Base-by-base conservation (phyloP, 495 filamentous ascomycete genomes). In the Aspergillus asperescens region DNA sequence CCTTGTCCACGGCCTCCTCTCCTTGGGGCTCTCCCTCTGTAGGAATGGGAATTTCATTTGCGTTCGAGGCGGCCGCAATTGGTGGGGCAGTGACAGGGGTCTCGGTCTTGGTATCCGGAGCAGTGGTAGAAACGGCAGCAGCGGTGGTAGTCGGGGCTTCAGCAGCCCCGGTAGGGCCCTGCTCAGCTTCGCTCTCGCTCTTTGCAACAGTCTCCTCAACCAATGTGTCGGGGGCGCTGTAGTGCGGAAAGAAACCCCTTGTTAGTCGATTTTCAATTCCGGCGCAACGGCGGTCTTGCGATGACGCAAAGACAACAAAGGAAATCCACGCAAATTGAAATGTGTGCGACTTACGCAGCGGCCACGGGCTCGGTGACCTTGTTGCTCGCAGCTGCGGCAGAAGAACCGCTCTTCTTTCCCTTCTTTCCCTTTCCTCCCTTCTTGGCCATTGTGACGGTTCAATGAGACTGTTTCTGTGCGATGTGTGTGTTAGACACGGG, bases 371-470 rank as follows among this genome's bases (percentile, higher is more conserved):
- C 62, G 8, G 62, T 57, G 42, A 45, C 60, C 52, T 65, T 65
- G 58, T 72, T 69, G 46, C 57, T 59, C 27, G 61, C 63, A 22
- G 66, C 66, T 6, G 62, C 63, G 25, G 56, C 55, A 38, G 52
- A 62, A 29, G 55, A 63, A 16, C 58, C 60, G 48, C 62, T 60
- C 60, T 71, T 72, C 50, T 57, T 59, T 60, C 70, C 71, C 47
- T 63, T 66, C 55, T 63, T 63, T 39, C 61, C 63, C 64, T 75
- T 75, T 62, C 72, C 72, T 59, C 72, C 69, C 56, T 73, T 75
- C 67, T 73, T 75, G 32, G 68, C 29, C 72, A 75, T 75, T 52
- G 28, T 66, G 66, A 27, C 37, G 25, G 41, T 40, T 48, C 23
- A 48, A 56, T 20, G 27, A 29, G 23, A 18, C 29, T 49, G 38